A percentile compares a stretch with the other conserved stretches of the same genome.
Evolutionary conservation across 2,329 filamentous ascomycete genomes (phyloP).

Genomic region (Aspergillus awamori): DNA sequence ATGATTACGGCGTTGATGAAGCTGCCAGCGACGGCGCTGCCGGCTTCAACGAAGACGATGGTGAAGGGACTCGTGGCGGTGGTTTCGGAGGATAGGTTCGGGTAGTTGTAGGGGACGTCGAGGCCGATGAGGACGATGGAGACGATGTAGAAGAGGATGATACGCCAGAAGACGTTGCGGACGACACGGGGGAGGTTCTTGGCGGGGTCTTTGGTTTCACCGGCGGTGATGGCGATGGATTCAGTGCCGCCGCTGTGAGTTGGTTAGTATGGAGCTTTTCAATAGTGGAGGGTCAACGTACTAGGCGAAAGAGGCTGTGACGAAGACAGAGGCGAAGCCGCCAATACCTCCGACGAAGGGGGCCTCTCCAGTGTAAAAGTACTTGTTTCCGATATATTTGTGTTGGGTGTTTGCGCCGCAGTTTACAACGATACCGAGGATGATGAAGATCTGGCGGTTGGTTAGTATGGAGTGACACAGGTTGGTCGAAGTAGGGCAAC

Average conservation of each 20-base stretch:
- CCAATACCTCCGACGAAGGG: constrained; percentile 68
- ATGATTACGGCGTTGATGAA: constrained; percentile 66
- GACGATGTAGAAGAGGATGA: constrained; percentile 58
- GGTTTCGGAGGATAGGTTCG: constrained; percentile 46
- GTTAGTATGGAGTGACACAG: constrained; percentile 39
- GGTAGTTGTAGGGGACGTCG: constrained; percentile 61
- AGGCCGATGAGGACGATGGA: constrained; percentile 60
- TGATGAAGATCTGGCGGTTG: constrained; percentile 58
- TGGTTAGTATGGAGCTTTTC: constrained; percentile 24
- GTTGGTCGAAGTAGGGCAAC: constrained; percentile 16
- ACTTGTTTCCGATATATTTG: constrained; percentile 60
- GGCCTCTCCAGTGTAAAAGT: constrained; percentile 62
- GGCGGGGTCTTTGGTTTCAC: constrained; percentile 65
- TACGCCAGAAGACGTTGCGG: constrained; percentile 68
- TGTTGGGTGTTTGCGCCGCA: constrained; percentile 58
- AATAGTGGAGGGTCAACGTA: constrained; percentile 23
- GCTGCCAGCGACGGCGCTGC: constrained; percentile 57
- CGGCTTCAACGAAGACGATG: constrained; percentile 63
- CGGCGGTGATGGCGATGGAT: constrained; percentile 67
- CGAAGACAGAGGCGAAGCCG: constrained; percentile 67
- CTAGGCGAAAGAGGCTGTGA: constrained; percentile 65
- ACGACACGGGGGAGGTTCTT: constrained; percentile 65
- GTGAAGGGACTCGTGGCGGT: constrained; percentile 59
- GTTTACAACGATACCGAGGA: constrained; percentile 64
- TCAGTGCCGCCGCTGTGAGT: constrained; percentile 58